Base-by-base conservation (phyloP, 169 alveolate genomes). In the Plasmodium billcollinsi region DNA sequence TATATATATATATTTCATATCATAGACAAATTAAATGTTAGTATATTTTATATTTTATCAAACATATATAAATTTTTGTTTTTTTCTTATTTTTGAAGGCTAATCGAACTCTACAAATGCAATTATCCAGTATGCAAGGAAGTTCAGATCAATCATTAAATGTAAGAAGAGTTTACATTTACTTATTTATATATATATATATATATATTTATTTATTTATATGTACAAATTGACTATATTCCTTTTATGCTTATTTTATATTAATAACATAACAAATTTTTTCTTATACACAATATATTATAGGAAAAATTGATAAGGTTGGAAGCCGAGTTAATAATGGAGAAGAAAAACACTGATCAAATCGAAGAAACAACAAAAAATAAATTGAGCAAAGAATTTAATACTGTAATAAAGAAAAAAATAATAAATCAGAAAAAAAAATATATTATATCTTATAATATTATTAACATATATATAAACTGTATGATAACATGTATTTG, bases 371-470 rank as follows among this genome's bases (percentile, higher is more conserved):
- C 91, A 8, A 83, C 91, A 69, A 83, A 83, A 63, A 83, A 83
- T 54, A 83, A 83, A 83, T 72, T 83, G 45, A 83, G 85, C 80
- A 83, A 83, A 45, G 91, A 83, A 83, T 83, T 83, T 70, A 83
- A 83, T 83, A 20, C 91, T 39, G 91, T 83, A 83, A 33, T 24
- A 1, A 58, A 49, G 49, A 39, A 39, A 12, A 12, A 24, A 14
- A 29, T 14, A n/a, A n/a, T 61, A 61, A 78, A 66, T 24, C 21
- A 52, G 33, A 43, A 52, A n/a, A 50, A 65, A 45, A 4, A 62
- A 73, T 59, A 21, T 20, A 4, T 15, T 9, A 15, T 11, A 18
- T 72, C 6, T 33, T 50, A 50, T 18, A 20, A 52, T 20, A 72
- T 18, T 49, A 20, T 49, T 72, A 21, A 52, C 29, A 52, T 29